Percentiles rank a stretch among this genome's conserved stretches.
These are phyloP conservation scores for Xylaria scruposa DNA, from an alignment of 495 filamentous ascomycete genomes.

Conservation along the genomic window DNA sequence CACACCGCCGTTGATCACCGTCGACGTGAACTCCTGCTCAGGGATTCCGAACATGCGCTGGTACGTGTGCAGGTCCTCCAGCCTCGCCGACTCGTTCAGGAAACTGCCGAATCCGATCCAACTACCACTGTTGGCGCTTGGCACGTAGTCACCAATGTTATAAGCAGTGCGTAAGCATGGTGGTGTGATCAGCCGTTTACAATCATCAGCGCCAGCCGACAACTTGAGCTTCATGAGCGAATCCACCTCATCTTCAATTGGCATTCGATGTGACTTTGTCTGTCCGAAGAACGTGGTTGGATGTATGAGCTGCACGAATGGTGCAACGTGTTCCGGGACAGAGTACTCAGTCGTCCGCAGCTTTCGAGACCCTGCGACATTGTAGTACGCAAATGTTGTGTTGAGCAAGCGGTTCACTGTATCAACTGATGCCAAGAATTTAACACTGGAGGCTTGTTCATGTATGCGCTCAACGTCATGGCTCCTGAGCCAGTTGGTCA, in stretches of 20 bases:
- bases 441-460: conserved; percentile 50
- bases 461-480: conserved; percentile 49
- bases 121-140: conserved; percentile 52
- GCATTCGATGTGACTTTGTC: conserved; percentile 31
- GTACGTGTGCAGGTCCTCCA: conserved; percentile 33
- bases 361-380: conserved; percentile 42
- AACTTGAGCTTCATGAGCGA: background rate
- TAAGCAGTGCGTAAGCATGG: conserved; percentile 63
- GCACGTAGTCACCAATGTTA: conserved; percentile 59
- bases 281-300: conserved; percentile 65
- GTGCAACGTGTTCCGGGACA: conserved; percentile 59
- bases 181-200: conserved; percentile 59
- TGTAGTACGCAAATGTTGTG: conserved; percentile 54
- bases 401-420: conserved; percentile 56
- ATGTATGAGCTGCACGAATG: conserved; percentile 59
- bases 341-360: conserved; percentile 64
- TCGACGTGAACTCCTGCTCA: conserved; percentile 58
- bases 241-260: background rate
- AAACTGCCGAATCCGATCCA: conserved; percentile 62
- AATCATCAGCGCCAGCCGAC: conserved; percentile 36
- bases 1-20: conserved; percentile 58
- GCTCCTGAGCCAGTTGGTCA: conserved; percentile 53
- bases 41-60: conserved; percentile 42
- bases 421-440: conserved; percentile 55
- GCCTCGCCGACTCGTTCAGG: conserved; percentile 53